Base-by-base conservation (phyloP, 495 filamentous ascomycete genomes). In the Penicillium parvum region DNA sequence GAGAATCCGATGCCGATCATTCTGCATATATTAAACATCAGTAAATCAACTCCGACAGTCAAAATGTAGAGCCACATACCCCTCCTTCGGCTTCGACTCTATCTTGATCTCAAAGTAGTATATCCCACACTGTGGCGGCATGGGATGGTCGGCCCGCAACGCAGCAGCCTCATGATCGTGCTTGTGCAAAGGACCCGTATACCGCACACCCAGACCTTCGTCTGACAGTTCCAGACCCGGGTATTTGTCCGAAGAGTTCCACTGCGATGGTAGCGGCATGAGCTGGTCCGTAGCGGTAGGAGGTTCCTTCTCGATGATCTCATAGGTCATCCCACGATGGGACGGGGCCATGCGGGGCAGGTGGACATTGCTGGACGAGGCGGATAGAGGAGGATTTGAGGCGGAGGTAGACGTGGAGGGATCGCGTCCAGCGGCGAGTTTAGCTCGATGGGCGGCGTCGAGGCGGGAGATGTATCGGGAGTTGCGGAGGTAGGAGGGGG, bases 91-190 rank as follows among this genome's bases (percentile, higher is more conserved):
- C 53, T 84, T 86, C 3, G 85, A 83, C 30, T 90, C 61, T 38
- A 99, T 81, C n/a, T 81, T 85, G 8, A 95, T 80, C 70, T 99
- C 92, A 63, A 85, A 99, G 61, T 99, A 99, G 65, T 96, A 97
- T 40, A 98, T 84, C 0, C 92, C 92, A 52, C 85, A 90, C 61
- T 94, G 82, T 33, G 82, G 75, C n/a, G 92, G 86, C 83, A 98
- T 96, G 18, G 82, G 80, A 62, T 90, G 74, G 55, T 99, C 87
- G 25, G 94, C 80, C 23, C 92, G 83, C 46, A 95, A 77, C 11
- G 88, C 78, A 25, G 81, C 88, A 37, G 88, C 88, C 56, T 96
- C 92, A 58, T 89, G 84, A 23, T 95, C 86, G 49, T 73, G 68
- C 21, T 73, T 72, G 59, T 84, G 83, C 32, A 69, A 61, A 0